Base-by-base conservation (phyloP, 345 rosid genomes). In the Syzygium jambos region DNA sequence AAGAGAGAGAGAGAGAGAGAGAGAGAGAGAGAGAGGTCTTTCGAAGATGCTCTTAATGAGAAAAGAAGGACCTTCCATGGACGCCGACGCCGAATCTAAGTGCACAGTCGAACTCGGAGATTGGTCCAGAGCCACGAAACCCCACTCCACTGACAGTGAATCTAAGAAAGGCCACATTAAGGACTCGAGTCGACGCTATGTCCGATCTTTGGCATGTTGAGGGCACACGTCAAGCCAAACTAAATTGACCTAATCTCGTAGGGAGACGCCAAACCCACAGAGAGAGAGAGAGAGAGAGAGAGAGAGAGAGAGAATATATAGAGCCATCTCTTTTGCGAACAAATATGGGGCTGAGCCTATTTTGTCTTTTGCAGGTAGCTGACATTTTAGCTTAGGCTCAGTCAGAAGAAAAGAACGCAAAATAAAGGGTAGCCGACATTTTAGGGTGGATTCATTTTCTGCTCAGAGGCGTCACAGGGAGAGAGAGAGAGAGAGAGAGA, bases 211-310 rank as follows among this genome's bases (percentile, higher is more conserved):
- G 82, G 82, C 80, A 73, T 19, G 49, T 52, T 29, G 9, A 52
- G 56, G 27, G 21, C 55, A 78, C 30, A 73, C 88, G 88, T 89
- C 89, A 85, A 86, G 85, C 57, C 29, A 80, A 77, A 85, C 87
- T 88, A 85, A 77, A 85, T 82, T 87, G 86, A 87, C 91, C 84
- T 85, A 82, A 85, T 54, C 85, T 61, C 57, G 38, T 52, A 51
- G 53, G 84, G 77, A 83, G 86, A 56, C 77, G 38, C 25, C 55
- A 41, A 87, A 55, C 52, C 25, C 51, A 29, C 80, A 56, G 21
- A 17, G 29, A 34, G 77, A 29, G 73, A 63, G 23, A 65, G 78
- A 30, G 38, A 13, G 34, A 27, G 68, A 61, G 34, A 23, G n/a
- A 57, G 6, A 27, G 73, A 61, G 38, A 65, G 78, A 68, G 68